Base-by-base conservation (phyloP, 1,284 basidiomycete genomes). In the Trichosporon sp. region DNA sequence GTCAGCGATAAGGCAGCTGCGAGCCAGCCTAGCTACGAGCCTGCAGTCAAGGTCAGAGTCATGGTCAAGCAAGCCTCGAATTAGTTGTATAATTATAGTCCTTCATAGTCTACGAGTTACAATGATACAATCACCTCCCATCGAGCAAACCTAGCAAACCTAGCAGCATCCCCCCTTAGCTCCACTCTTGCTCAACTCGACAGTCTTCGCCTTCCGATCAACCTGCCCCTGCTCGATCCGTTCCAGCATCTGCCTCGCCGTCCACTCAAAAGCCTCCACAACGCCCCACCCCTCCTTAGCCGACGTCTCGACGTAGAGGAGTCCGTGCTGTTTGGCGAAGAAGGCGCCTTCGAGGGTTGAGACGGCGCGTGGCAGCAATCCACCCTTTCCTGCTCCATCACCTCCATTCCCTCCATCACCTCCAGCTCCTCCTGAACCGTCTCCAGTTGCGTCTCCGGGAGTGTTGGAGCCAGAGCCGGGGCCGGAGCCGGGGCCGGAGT, bases 251-350 rank as follows among this genome's bases (percentile, higher is more conserved):
- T 78, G 74, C 58, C 72, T 70, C n/a, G 77, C 77, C 5, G 76
- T 78, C 70, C 73, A 69, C 65, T 77, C 76, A 40, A 79, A 79
- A 8, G 77, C 77, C 29, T 76, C 73, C 4, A 71, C 73, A 9
- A 79, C 77, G 19, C 71, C 71, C 77, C 76, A 77, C 2, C 77
- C 77, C 60, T 78, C 75, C 63, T 79, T 79, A 1, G 77, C 77
- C 8, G 65, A 69, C 23, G 77, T 79, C 64, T 79, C 77, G 57
- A 79, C 74, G 60, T 78, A 79, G 14, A 79, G 61, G 64, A 79
- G 61, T 16, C 71, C 71, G 62, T 79, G 69, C 62, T 74, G 62
- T 58, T 76, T 75, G 16, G 77, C 77, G 59, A 75, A 77, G 36
- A 73, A 44, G 7, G 70, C 69, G 7, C 75, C 76, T 52, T 79